Conservation (phyloP, 2,329 filamentous ascomycete genomes). For the Cryphonectria naterciae region DNA sequence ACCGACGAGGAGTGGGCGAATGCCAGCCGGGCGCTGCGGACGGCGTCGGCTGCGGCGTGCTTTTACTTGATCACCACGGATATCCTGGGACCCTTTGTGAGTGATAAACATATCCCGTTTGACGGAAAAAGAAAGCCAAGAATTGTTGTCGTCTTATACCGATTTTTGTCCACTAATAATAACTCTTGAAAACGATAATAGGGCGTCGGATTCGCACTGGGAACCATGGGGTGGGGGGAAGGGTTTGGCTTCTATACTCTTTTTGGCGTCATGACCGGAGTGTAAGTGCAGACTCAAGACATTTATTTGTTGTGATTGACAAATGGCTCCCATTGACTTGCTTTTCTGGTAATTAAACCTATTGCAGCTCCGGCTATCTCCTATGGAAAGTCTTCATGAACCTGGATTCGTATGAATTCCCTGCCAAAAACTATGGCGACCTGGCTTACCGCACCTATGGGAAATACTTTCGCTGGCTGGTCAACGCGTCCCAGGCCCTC, state of each 20-base stretch:
- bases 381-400: conserved; percentile 48
- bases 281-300: conserved; percentile 36
- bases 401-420: conserved; percentile 49
- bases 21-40: conserved; percentile 43
- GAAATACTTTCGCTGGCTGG: conserved; percentile 45
- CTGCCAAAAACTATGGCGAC: conserved; percentile 50
- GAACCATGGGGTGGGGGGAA: conserved; percentile 38
- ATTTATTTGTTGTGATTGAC: not conserved
- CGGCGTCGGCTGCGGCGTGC: conserved; percentile 47
- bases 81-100: conserved; percentile 45
- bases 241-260: conserved; percentile 48
- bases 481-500: conserved; percentile 51
- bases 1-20: conserved; percentile 28
- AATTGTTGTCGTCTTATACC: not conserved
- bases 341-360: too few relatives aligned
- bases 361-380: conserved; percentile 40
- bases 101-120: not conserved
- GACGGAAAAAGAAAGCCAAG: not conserved
- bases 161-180: not conserved
- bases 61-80: conserved; percentile 53
- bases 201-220: conserved; percentile 38
- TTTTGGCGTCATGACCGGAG: conserved; percentile 42
- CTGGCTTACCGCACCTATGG: conserved; percentile 51
- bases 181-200: not conserved
- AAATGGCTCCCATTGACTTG: not conserved